Percentiles rank a stretch among this genome's conserved stretches.
phyloP scores from a whole-genome alignment of 495 filamentous ascomycete species.

The Neurospora africana region DNA sequence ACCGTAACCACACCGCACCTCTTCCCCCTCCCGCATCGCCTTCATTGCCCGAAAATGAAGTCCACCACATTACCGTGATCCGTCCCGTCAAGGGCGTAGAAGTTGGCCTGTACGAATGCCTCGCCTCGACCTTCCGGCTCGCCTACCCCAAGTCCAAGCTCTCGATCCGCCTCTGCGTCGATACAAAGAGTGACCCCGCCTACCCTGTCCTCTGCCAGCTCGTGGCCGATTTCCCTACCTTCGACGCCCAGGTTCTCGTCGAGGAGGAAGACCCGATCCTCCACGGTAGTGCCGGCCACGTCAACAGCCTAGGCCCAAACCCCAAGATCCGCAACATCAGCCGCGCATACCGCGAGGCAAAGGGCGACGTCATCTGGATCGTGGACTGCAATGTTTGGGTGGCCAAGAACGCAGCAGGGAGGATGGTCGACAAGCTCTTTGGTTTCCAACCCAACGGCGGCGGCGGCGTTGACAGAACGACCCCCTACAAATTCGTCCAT shows the following conservation, averaged over 20 bases:
- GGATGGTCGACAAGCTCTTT: constrained; percentile 79
- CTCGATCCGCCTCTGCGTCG: constrained; percentile 75
- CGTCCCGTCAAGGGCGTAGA: constrained; percentile 92
- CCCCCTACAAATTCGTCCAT: constrained; percentile 88
- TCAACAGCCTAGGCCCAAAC: constrained; percentile 73
- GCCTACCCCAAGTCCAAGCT: constrained; percentile 67
- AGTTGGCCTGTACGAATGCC: constrained; percentile 79
- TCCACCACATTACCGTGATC: constrained; percentile 84
- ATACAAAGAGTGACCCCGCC: constrained; percentile 66
- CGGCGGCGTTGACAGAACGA: constrained; percentile 13
- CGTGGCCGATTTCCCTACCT: constrained; percentile 57
- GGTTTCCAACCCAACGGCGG: constrained; percentile 43
- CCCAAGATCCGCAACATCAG: constrained; percentile 98
- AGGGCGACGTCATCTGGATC: constrained; percentile 87
- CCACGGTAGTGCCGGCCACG: constrained; percentile 37
- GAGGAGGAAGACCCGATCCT: constrained; percentile 80
- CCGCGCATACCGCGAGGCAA: constrained; percentile 85
- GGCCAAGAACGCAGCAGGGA: constrained; percentile 59
- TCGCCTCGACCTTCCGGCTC: constrained; percentile 81
- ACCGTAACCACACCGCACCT: constrained; percentile 37
- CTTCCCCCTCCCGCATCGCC: constrained; percentile 35
- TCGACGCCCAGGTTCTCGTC: constrained; percentile 66
- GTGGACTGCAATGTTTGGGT: constrained; percentile 98
- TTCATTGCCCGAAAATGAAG: constrained; percentile 29
- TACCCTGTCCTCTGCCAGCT: constrained; percentile 62